Base-by-base conservation (phyloP, 345 rosid genomes). In the Noccaea bulbosa region DNA sequence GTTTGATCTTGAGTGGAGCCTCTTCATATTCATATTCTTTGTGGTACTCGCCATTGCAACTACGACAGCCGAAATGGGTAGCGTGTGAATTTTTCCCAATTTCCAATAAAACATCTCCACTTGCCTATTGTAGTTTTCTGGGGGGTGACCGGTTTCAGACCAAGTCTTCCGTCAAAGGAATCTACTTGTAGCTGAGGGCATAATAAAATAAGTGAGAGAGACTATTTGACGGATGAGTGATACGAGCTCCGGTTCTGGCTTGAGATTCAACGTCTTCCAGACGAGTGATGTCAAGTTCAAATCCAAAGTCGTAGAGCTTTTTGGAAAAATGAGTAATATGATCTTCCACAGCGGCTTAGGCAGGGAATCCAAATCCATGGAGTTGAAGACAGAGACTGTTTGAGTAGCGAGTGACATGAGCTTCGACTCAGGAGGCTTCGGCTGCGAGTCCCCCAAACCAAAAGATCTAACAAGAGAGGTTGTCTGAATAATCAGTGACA, bases 21-120 rank as follows among this genome's bases (percentile, higher is more conserved):
- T 60, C 7, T n/a, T 41, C 51, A n/a, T 43, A 24, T 60, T 60
- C 24, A n/a, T n/a, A n/a, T n/a, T n/a, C n/a, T 60, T 8, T 2
- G 5, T 60, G 65, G 24, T 43, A 7, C n/a, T 41, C 22, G 2
- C 65, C 65, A 4, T 60, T 1, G 65, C 49, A 60, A 8, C 9
- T 0, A 3, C 0, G 0, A 4, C 65, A 60, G 0, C 6, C 0
- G 15, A 60, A 24, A 22, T 40, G 37, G 6, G 48, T 12, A 38
- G n/a, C 16, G 1, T 24, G n/a, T n/a, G n/a, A n/a, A n/a, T n/a
- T n/a, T n/a, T n/a, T n/a, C n/a, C n/a, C n/a, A n/a, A n/a, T n/a
- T n/a, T n/a, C n/a, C n/a, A n/a, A n/a, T n/a, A n/a, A n/a, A n/a
- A n/a, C n/a, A n/a, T n/a, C n/a, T n/a, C n/a, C n/a, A n/a, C n/a